Evolutionary conservation across 768 basidiomycete species (phyloP).

Genomic region (Candolleomyces efflorescens): DNA sequence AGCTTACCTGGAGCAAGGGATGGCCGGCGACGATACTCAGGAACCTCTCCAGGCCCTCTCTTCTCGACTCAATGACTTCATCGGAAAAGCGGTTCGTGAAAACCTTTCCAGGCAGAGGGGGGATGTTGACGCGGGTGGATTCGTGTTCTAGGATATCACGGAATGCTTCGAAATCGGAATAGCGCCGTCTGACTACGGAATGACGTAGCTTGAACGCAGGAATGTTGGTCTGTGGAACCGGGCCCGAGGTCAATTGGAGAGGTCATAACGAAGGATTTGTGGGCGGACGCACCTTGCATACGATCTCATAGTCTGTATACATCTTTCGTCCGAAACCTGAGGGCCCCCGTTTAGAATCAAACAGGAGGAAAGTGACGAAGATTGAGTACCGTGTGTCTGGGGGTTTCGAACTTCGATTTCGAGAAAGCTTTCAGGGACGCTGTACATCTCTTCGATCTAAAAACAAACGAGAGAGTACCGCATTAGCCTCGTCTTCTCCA

Average conservation of each 20-base stretch:
- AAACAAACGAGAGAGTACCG: constrained; percentile 6
- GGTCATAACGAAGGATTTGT: constrained; percentile 2
- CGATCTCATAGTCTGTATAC: constrained; percentile 99
- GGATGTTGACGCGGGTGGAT: constrained; percentile 96
- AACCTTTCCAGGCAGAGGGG: constrained; percentile 94
- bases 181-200: constrained; percentile 82
- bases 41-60: constrained; percentile 94
- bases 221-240: constrained; percentile 78
- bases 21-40: constrained; percentile 96
- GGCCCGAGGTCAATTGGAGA: not conserved
- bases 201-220: constrained; percentile 98
- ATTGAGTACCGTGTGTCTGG: constrained; percentile 80
- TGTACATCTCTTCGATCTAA: constrained; percentile 98
- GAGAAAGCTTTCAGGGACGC: constrained; percentile 92
- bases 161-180: constrained; percentile 95
- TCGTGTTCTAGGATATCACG: constrained; percentile 97
- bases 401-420: constrained; percentile 98
- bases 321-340: constrained; percentile 95
- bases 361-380: not conserved
- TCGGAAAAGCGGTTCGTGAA: constrained; percentile 98
- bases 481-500: not conserved
- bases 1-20: constrained; percentile 86
- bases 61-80: constrained; percentile 88
- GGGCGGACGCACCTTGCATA: constrained; percentile 75
- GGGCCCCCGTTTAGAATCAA: constrained; percentile 3